Percentiles rank a stretch among this genome's conserved stretches.
These are phyloP conservation scores for Geotrichum cucujoidarum DNA, from an alignment of 1,139 yeast species.

Conservation along the genomic window DNA sequence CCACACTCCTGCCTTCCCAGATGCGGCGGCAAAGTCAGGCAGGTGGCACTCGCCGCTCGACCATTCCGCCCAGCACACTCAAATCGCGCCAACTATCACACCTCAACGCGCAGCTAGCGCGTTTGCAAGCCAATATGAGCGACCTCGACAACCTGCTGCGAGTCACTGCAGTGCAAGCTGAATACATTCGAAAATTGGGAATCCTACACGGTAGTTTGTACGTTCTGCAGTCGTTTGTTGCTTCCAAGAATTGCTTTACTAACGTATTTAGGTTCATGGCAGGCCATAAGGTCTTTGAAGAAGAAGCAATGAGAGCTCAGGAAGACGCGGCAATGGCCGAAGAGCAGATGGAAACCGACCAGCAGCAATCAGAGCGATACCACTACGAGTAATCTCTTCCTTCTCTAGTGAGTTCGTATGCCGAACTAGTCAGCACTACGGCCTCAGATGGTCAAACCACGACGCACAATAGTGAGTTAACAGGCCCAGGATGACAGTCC, in stretches of 20 bases:
- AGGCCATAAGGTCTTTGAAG: slow-evolving; percentile 56
- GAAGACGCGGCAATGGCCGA: slow-evolving; percentile 8
- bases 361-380: slow-evolving; percentile 1
- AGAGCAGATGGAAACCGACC: background rate
- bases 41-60: slow-evolving; percentile 11
- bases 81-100: slow-evolving; percentile 56
- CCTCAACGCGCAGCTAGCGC: slow-evolving; percentile 58
- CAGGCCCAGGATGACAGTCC: no score
- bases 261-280: slow-evolving; percentile 64
- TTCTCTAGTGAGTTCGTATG: no score
- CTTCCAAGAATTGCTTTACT: background rate
- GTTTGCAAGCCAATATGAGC: slow-evolving; percentile 53
- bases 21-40: background rate
- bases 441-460: no score
- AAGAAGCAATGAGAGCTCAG: slow-evolving; percentile 35
- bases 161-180: slow-evolving; percentile 54
- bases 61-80: slow-evolving; percentile 25
- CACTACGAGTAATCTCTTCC: no score
- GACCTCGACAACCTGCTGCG: slow-evolving; percentile 53
- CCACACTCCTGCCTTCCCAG: slow-evolving; percentile 16
- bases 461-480: no score
- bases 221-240: slow-evolving; percentile 20
- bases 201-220: slow-evolving; percentile 55
- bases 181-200: slow-evolving; percentile 53
- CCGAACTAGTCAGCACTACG: no score